Evolutionary conservation across 768 basidiomycete genomes (phyloP).

Genomic region (Hygrophorus russula): DNA sequence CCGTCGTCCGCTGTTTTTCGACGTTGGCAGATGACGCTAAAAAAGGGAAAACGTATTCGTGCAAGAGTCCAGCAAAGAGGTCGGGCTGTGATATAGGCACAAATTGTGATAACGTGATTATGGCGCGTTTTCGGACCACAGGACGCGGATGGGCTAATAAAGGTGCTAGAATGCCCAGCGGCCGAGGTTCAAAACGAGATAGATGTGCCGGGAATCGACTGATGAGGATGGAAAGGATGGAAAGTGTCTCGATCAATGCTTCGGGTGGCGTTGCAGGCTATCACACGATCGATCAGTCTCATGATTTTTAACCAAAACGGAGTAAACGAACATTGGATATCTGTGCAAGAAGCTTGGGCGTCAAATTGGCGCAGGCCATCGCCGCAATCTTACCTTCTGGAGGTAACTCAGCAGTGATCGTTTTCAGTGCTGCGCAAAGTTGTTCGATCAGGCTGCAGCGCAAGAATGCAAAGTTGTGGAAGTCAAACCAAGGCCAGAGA

Average conservation of each 20-base stretch:
- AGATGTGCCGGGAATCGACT: slow-evolving; percentile 71
- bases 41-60: slow-evolving; percentile 47
- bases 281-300: slow-evolving; percentile 1
- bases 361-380: slow-evolving; percentile 74
- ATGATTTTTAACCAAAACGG: neutral
- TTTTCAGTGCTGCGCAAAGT: slow-evolving; percentile 66
- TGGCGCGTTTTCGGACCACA: slow-evolving; percentile 89
- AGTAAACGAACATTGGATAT: slow-evolving; percentile 55
- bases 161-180: slow-evolving; percentile 57
- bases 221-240: slow-evolving; percentile 82
- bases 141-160: slow-evolving; percentile 66
- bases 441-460: neutral
- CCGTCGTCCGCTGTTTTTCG: slow-evolving; percentile 67
- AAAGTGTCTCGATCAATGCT: slow-evolving; percentile 71
- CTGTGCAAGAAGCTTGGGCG: slow-evolving; percentile 73
- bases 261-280: slow-evolving; percentile 67
- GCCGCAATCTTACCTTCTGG: slow-evolving; percentile 69
- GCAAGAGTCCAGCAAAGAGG: slow-evolving; percentile 52
- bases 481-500: slow-evolving; percentile 76
- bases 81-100: slow-evolving; percentile 58
- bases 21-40: slow-evolving; percentile 38
- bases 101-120: slow-evolving; percentile 76
- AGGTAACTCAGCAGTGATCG: slow-evolving; percentile 85
- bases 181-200: slow-evolving; percentile 42
- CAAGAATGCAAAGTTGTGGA: neutral